phyloP scores from a whole-genome alignment of 1,284 basidiomycete species.

The Ceratobasidium sp. region DNA sequence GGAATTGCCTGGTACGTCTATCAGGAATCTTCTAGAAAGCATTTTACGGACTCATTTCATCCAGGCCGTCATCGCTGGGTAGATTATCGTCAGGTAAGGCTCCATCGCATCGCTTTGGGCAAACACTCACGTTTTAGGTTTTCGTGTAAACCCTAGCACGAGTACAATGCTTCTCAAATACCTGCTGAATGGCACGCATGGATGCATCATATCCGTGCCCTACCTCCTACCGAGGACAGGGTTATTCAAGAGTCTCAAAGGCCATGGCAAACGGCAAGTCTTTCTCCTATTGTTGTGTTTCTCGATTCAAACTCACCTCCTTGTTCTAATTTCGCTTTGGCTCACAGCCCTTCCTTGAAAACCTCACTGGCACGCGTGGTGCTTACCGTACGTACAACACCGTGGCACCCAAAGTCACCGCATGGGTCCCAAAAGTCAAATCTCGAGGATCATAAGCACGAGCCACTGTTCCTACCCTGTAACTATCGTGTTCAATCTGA shows the following conservation, averaged over 20 bases:
- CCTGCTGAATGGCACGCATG: slow-evolving; percentile 96
- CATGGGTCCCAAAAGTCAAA: slow-evolving; percentile 82
- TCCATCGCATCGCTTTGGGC: not conserved
- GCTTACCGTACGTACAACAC: slow-evolving; percentile 91
- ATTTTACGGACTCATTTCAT: not conserved
- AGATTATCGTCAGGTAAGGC: slow-evolving; percentile 79
- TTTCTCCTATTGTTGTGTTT: too few species aligned
- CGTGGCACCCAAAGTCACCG: slow-evolving; percentile 75
- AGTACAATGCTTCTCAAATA: slow-evolving; percentile 88
- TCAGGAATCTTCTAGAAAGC: not conserved
- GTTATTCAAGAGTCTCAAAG: slow-evolving; percentile 73
- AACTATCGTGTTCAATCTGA: not conserved
- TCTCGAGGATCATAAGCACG: slow-evolving; percentile 51
- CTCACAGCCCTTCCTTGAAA: slow-evolving; percentile 68
- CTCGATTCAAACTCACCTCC: too few species aligned
- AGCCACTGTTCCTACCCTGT: not conserved
- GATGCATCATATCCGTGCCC: slow-evolving; percentile 87
- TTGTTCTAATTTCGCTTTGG: slow-evolving; percentile 47
- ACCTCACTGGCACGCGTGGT: slow-evolving; percentile 88
- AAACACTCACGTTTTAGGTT: not conserved
- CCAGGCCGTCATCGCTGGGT: slow-evolving; percentile 93
- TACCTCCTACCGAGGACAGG: slow-evolving; percentile 77
- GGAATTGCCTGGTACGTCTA: slow-evolving; percentile 77
- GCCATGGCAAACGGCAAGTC: slow-evolving; percentile 81
- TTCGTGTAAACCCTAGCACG: slow-evolving; percentile 60